Evolutionary conservation across 208 protist species (phyloP).

Genomic region (Acanthamoeba healyi): DNA sequence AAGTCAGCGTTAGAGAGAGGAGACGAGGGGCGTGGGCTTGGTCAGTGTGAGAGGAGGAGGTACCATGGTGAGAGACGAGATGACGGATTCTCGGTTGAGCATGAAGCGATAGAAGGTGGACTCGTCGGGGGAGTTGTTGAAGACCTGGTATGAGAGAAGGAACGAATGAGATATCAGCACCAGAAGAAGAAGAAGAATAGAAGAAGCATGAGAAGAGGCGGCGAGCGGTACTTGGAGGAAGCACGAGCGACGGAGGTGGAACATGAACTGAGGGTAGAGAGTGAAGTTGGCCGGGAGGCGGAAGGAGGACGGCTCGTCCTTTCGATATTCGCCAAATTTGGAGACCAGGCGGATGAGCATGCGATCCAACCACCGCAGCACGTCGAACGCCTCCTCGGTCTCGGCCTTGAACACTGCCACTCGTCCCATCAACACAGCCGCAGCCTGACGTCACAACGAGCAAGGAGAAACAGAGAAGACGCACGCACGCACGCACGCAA

Average conservation of each 20-base stretch:
- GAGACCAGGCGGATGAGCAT: slow-evolving; percentile 98
- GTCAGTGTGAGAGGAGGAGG: background rate
- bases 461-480: background rate
- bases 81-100: slow-evolving; percentile 95
- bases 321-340: slow-evolving; percentile 95
- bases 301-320: slow-evolving; percentile 94
- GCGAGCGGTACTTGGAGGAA: slow-evolving; percentile 91
- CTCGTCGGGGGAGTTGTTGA: slow-evolving; percentile 98
- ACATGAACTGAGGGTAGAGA: slow-evolving; percentile 99
- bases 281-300: slow-evolving; percentile 94
- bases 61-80: slow-evolving; percentile 93
- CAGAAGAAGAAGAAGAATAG: slow-evolving; percentile 77
- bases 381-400: slow-evolving; percentile 96
- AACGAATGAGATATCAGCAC: background rate
- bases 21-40: too few relatives aligned
- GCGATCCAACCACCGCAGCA: slow-evolving; percentile 99
- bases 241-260: slow-evolving; percentile 97
- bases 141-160: slow-evolving; percentile 86
- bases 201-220: background rate
- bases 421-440: slow-evolving; percentile 97
- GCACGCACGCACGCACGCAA: slow-evolving; percentile 61
- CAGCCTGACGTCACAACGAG: slow-evolving; percentile 78
- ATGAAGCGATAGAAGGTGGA: slow-evolving; percentile 97
- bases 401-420: slow-evolving; percentile 97
- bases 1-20: too few relatives aligned